Evolutionary conservation across 2,329 filamentous ascomycete species (phyloP), one percentile per base, ranked within the genome.

Genomic region (Aspergillus floridensis): DNA sequence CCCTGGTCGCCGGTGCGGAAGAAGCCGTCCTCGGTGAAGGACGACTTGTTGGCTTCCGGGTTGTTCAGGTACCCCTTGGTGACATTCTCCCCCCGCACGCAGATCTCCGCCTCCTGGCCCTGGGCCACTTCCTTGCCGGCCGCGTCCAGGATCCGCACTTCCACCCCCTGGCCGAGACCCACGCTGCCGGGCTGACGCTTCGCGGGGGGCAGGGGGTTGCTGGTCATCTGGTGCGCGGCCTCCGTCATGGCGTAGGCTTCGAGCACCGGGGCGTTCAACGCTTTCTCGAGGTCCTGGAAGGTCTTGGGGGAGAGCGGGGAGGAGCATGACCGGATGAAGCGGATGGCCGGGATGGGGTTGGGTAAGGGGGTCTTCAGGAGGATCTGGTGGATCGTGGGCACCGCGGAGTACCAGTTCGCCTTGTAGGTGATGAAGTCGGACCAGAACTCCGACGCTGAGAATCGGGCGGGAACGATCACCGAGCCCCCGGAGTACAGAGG

Each of bases 221-320:
- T 76, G 41, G 74, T 76, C 74, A 77, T 77, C 58, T 77, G 75
- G 59, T 77, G 75, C 1, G 92, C 86, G 6, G 91, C 92, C 79
- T 96, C 92, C 46, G 92, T 96, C 92, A 96, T 96, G 65, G 92
- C 92, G 70, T 96, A 96, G 10, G 92, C 92, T 78, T 96, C 92
- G 19, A 96, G 82, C 0, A 96, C 92, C 0, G 92, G 91, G 0
- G 92, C 90, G 53, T 86, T 81, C 73, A 92, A 90, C 0, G 86
- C 83, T 67, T 86, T 82, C 71, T 96, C 91, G 5, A 96, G 84
- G 68, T 91, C 88, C 63, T 91, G 83, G 78, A 95, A 93, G 53
- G 87, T 87, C 63, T 91, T 92, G 0, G 92, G 92, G 2, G 90
- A 90, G 14, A 96, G 81, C 0, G 91, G 91, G 21, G 89, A 92